Base-by-base conservation (phyloP, 1,284 basidiomycete genomes). In the Melampsora medusae region DNA sequence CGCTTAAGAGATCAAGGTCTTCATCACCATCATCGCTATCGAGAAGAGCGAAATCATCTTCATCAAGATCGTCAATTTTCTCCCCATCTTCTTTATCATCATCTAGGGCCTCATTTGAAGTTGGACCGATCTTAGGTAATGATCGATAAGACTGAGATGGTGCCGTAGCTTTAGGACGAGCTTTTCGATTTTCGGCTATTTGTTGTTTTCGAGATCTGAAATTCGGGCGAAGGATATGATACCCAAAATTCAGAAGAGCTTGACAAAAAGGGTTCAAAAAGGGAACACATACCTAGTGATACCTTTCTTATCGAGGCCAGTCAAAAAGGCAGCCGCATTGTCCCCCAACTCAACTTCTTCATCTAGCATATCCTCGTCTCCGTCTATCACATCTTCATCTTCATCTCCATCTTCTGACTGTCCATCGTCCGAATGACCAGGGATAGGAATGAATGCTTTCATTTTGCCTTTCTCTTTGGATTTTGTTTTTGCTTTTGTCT, bases 221-320 rank as follows among this genome's bases (percentile, higher is more conserved):
- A 10, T 22, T 17, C 19, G 33, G 14, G 46, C 25, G 16, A 46
- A 48, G 12, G 12, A 6, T 19, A 12, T 68, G 1, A 68, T 16
- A n/a, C 12, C 12, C 5, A 33, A 59, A 25, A n/a, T 38, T 46
- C 1, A 17, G 9, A n/a, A 28, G 22, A 31, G 28, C 53, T 19
- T 38, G 3, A 12, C 1, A 38, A 35, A 17, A 69, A 22, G 33
- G 17, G 28, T 6, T n/a, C 10, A 25, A 25, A 38, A 28, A 22
- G 10, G 50, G 48, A 35, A 31, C n/a, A 59, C 66, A 67, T 31
- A 75, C 73, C 73, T 56, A 33, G 66, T 68, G 17, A 75, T 75
- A 68, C 56, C 73, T 53, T 75, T 75, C 31, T 75, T 35, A 75
- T 75, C 73, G 22, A 75, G 61, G 50, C 65, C 73, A 68, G 50